phyloP scores from a whole-genome alignment of 108 stramenopile species.

The Nitzschia sp. region DNA sequence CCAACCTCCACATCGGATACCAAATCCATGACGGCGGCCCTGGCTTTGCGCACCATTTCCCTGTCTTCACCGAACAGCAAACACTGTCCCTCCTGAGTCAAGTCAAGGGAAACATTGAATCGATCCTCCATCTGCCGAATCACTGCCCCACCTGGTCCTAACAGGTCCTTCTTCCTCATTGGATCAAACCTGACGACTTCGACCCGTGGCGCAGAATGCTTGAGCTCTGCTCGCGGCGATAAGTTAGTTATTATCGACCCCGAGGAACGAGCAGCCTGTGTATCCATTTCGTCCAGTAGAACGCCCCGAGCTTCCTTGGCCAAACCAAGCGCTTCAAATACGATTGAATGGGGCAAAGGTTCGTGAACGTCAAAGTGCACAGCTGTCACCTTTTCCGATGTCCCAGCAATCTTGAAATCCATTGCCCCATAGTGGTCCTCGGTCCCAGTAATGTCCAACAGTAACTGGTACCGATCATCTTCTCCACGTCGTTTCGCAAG shows the following conservation, averaged over 20 bases:
- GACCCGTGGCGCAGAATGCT: slow-evolving; percentile 59
- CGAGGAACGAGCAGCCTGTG: slow-evolving; percentile 25
- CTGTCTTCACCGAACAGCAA: slow-evolving; percentile 63
- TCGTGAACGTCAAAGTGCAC: slow-evolving; percentile 77
- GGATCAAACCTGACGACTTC: slow-evolving; percentile 65
- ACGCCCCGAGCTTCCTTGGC: slow-evolving; percentile 65
- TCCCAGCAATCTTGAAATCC: slow-evolving; percentile 96
- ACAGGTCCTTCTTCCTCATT: slow-evolving; percentile 56
- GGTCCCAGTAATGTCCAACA: slow-evolving; percentile 91
- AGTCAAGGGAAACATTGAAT: slow-evolving; percentile 62
- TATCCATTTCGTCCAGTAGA: slow-evolving; percentile 78
- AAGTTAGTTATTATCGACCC: slow-evolving; percentile 23
- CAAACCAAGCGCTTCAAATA: slow-evolving; percentile 61
- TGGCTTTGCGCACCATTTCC: slow-evolving; percentile 59
- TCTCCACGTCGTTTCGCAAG: slow-evolving; percentile 25
- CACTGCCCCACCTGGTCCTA: slow-evolving; percentile 77
- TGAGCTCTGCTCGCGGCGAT: slow-evolving; percentile 38
- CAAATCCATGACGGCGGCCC: slow-evolving; percentile 67
- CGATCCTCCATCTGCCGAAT: slow-evolving; percentile 67
- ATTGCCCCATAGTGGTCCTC: slow-evolving; percentile 88
- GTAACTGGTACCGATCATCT: slow-evolving; percentile 41
- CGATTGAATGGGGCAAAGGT: slow-evolving; percentile 44
- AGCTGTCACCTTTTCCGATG: slow-evolving; percentile 77
- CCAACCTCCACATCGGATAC: slow-evolving; percentile 78
- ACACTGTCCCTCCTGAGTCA: slow-evolving; percentile 72